Evolutionary conservation across 139 green algal genomes (phyloP).

Genomic region (Coccomyxa sp.): DNA sequence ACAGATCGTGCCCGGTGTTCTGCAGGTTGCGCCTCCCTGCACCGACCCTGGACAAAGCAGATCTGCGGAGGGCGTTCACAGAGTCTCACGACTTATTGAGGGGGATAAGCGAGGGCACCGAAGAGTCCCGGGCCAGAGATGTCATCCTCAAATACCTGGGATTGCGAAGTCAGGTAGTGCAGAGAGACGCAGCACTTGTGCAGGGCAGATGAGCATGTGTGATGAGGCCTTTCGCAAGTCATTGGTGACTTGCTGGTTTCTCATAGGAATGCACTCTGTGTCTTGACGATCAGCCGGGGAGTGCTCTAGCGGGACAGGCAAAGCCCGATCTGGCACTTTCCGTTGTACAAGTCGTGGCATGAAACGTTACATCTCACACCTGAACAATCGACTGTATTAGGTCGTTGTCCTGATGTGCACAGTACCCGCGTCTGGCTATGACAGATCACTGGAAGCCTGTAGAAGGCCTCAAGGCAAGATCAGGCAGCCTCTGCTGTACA

Average conservation of each 20-base stretch:
- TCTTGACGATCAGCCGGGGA: too few species aligned
- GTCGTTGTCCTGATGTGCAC: neutral
- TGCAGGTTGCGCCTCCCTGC: neutral
- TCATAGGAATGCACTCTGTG: neutral
- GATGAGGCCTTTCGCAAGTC: neutral
- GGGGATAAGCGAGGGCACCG: neutral
- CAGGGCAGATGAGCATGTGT: neutral
- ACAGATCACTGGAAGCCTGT: neutral
- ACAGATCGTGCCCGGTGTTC: too few species aligned
- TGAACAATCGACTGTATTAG: neutral
- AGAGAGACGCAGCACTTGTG: neutral
- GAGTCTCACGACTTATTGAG: neutral
- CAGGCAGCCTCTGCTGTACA: too few species aligned
- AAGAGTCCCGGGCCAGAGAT: neutral
- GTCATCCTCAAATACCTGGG: neutral
- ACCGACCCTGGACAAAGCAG: neutral
- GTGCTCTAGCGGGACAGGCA: too few species aligned
- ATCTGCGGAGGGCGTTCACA: neutral
- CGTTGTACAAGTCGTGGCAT: too few species aligned
- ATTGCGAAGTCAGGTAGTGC: neutral
- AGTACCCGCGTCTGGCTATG: neutral
- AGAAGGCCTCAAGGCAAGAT: too few species aligned
- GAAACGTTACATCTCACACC: too few species aligned
- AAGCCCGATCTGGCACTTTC: too few species aligned
- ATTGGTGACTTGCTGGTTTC: neutral